Evolutionary conservation across 768 basidiomycete species (phyloP), one percentile per base, ranked within the genome.

Genomic region (Lactarius evosmus): DNA sequence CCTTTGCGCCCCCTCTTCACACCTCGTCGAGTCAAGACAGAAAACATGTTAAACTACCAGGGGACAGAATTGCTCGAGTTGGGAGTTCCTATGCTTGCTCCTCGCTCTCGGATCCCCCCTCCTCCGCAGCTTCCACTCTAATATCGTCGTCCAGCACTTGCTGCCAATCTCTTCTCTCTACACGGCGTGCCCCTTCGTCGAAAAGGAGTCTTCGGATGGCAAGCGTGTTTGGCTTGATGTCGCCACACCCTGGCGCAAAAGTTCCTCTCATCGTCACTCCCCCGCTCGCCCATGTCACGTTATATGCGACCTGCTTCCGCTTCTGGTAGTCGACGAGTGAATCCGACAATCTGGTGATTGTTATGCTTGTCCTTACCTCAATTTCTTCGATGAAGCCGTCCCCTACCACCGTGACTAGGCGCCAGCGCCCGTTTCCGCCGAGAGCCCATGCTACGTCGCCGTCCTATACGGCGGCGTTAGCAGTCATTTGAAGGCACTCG

Each of bases 171-270:
- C 32, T 65, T 29, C 6, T 44, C 16, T 65, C 59, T 17, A 65
- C 49, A 46, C 4, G 8, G 14, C 55, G 49, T 22, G 1, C n/a
- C 2, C 59, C 64, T 17, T 65, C 64, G n/a, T 65, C 64, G 17
- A 34, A 36, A 14, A 65, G 36, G 16, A 65, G 64, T 32, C 49
- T 52, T 22, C 64, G 38, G 36, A 65, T n/a, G 12, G 55, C 55
- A 34, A 25, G 54, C 8, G 59, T 65, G 27, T 65, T 29, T 14
- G 64, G 64, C 9, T 65, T 65, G 38, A 65, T 41, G n/a, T 65
- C 19, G n/a, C 64, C 64, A 40, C 55, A 52, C 34, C 54, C 55
- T 7, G 64, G 64, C 3, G 64, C 36, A 32, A 65, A 65, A 0
- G 55, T 52, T 19, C 64, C 64, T 34, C 60, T 61, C 64, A 65